phyloP scores from a whole-genome alignment of 148 eudicot species.

The Vaccinium vitisidaea region DNA sequence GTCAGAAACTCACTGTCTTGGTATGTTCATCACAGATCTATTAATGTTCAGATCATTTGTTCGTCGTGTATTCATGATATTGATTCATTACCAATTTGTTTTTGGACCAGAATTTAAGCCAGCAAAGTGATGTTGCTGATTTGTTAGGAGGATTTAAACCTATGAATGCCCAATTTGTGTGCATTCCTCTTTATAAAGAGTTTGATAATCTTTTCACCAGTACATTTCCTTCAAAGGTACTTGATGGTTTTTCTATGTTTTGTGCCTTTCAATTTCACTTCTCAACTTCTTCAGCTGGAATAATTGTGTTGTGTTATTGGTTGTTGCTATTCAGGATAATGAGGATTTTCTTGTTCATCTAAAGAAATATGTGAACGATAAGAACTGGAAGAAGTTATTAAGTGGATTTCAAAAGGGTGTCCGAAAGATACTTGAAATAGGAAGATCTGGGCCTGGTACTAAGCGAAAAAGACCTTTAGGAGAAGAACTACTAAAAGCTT shows the following conservation, averaged over 20 bases:
- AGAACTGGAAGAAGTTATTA: conserved; percentile 67
- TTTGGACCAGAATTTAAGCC: conserved; percentile 79
- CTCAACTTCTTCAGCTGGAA: neutral
- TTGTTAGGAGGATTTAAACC: conserved; percentile 93
- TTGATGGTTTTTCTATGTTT: neutral
- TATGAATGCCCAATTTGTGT: conserved; percentile 66
- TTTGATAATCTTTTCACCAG: conserved; percentile 55
- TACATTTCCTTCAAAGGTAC: conserved; percentile 67
- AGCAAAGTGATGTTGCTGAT: conserved; percentile 96
- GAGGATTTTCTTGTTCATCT: conserved; percentile 40
- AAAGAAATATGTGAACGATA: conserved; percentile 39
- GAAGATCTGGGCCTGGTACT: conserved; percentile 41
- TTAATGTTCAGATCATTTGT: neutral
- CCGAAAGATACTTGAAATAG: conserved; percentile 31
- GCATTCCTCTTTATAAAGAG: conserved; percentile 77
- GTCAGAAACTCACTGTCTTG: conserved; percentile 89
- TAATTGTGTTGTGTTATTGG: conserved; percentile 10
- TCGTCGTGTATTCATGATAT: neutral
- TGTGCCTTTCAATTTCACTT: neutral
- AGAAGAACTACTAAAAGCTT: conserved; percentile 40
- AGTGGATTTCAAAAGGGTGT: conserved; percentile 50
- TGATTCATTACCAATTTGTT: conserved; percentile 12
- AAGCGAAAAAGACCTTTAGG: conserved; percentile 70
- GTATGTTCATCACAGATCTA: conserved; percentile 40
- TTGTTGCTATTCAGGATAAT: conserved; percentile 45